Evolutionary conservation across 2,329 filamentous ascomycete species (phyloP).

Genomic region (Pezicula carpinea): DNA sequence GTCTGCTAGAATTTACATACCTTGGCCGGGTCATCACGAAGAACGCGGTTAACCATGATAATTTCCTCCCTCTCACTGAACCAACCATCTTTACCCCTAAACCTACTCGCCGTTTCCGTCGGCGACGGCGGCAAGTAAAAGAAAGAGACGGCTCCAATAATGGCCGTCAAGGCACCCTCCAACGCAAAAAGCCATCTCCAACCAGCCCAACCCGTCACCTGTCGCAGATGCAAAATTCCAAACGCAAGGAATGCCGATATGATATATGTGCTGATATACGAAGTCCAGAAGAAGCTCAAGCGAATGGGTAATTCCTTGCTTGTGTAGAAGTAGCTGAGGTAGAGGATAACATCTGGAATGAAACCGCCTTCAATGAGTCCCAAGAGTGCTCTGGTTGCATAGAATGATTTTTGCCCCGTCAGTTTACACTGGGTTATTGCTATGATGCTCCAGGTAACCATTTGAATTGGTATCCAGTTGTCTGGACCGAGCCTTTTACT

Average conservation of each 20-base stretch:
- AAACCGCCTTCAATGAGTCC: conserved; percentile 39
- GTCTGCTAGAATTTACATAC: conserved; percentile 7
- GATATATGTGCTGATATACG: conserved; percentile 47
- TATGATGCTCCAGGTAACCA: conserved; percentile 49
- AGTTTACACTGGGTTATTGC: conserved; percentile 43
- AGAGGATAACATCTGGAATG: conserved; percentile 57
- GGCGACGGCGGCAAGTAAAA: conserved; percentile 56
- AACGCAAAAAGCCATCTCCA: conserved; percentile 52
- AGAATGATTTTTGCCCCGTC: conserved; percentile 30
- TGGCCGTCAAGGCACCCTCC: conserved; percentile 39
- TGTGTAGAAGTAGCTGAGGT: conserved; percentile 68
- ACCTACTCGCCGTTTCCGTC: conserved; percentile 53
- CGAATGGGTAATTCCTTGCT: conserved; percentile 59
- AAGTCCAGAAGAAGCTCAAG: conserved; percentile 63
- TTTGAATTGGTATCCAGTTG: conserved; percentile 47
- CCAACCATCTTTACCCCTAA: conserved; percentile 55
- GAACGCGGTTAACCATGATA: conserved; percentile 58
- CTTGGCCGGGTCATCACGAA: conserved; percentile 47
- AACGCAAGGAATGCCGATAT: conserved; percentile 51
- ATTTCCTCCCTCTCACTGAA: conserved; percentile 58
- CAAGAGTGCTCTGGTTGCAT: conserved; percentile 20
- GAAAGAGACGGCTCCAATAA: conserved; percentile 46
- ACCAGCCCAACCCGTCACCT: conserved; percentile 45
- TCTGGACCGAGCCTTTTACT: conserved; percentile 48
- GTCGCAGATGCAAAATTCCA: conserved; percentile 50